Base-by-base conservation (phyloP, 768 basidiomycete species). In the Suillus alpinus region DNA sequence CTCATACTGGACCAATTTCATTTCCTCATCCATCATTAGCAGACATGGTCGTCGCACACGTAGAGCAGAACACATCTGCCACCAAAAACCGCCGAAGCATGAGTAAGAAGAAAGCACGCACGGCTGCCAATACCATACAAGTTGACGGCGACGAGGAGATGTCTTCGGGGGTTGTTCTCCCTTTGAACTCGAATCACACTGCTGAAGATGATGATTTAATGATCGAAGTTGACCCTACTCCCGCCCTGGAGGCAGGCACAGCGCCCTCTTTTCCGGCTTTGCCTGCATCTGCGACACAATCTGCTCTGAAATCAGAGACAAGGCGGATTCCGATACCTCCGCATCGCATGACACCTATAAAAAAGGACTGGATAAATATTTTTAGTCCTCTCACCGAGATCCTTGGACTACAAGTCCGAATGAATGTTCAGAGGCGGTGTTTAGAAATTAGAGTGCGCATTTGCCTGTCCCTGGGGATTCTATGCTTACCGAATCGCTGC, bases 381-480 rank as follows among this genome's bases (percentile, higher is more conserved):
- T 98, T 98, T 71, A 91, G 94, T 0, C 97, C 97, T 0, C 78
- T 99, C 68, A 95, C 96, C 4, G 96, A 99, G 79, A 89, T 97
- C 65, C 78, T 96, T 69, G 94, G 91, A 0, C 76, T 99, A 62
- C 96, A 98, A 80, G 94, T 99, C 34, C 84, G 97, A 69, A 98
- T 99, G 96, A 99, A 99, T 71, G 86, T 93, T 10, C 88, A 87
- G 70, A 80, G 93, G 68, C 84, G 87, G 79, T 86, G 86, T 70
- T 93, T 99, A 6, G 97, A 99, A 78, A 86, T 94, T 60, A 86
- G 95, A 78, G 97, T 97, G 73, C 66, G 91, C 78, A 23, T 40
- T 39, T 13, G 4, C 37, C n/a, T 7, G 13, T 56, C 53, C 26
- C 37, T 13, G 31, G 7, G 13, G 20, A 12, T 36, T 57, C 4